phyloP scores from a whole-genome alignment of 805 yeast species.

The Pichia rugopelliculosa region DNA sequence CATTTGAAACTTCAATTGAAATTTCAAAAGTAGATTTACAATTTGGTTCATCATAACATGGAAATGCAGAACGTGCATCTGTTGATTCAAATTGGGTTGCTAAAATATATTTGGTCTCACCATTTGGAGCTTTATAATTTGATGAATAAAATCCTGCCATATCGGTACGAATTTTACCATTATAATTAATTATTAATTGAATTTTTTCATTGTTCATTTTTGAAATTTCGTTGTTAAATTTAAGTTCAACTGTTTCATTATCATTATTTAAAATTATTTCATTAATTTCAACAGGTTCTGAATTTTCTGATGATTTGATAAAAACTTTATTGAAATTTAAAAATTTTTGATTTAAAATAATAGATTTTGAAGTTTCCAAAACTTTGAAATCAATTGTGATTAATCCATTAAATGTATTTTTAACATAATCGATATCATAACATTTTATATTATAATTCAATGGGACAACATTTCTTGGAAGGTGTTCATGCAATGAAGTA shows the following conservation, averaged over 20 bases:
- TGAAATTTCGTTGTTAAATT: slow-evolving; percentile 34
- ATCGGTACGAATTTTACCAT: slow-evolving; percentile 42
- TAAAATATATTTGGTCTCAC: slow-evolving; percentile 33
- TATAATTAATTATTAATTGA: slow-evolving; percentile 30
- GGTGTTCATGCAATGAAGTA: slow-evolving; percentile 41
- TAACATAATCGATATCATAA: slow-evolving; percentile 46
- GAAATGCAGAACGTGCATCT: slow-evolving; percentile 52
- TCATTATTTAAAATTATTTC: slow-evolving; percentile 27
- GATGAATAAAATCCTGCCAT: slow-evolving; percentile 54
- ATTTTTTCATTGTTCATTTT: slow-evolving; percentile 24
- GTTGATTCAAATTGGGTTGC: slow-evolving; percentile 55
- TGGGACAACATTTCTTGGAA: slow-evolving; percentile 53
- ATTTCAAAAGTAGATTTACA: slow-evolving; percentile 51
- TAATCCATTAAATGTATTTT: slow-evolving; percentile 40
- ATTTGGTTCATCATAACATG: slow-evolving; percentile 51
- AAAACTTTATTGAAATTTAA: slow-evolving; percentile 27
- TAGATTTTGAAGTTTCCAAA: slow-evolving; percentile 32
- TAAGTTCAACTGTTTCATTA: slow-evolving; percentile 56
- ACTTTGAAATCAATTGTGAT: slow-evolving; percentile 43
- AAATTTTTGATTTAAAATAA: slow-evolving; percentile 44
- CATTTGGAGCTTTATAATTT: slow-evolving; percentile 32
- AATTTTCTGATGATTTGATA: slow-evolving; percentile 14
- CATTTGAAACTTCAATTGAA: slow-evolving; percentile 26
- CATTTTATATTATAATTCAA: slow-evolving; percentile 61
- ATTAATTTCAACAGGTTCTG: slow-evolving; percentile 20